Evolutionary conservation across 2,329 filamentous ascomycete genomes (phyloP).

Genomic region (Cordyceps tenuipes): DNA sequence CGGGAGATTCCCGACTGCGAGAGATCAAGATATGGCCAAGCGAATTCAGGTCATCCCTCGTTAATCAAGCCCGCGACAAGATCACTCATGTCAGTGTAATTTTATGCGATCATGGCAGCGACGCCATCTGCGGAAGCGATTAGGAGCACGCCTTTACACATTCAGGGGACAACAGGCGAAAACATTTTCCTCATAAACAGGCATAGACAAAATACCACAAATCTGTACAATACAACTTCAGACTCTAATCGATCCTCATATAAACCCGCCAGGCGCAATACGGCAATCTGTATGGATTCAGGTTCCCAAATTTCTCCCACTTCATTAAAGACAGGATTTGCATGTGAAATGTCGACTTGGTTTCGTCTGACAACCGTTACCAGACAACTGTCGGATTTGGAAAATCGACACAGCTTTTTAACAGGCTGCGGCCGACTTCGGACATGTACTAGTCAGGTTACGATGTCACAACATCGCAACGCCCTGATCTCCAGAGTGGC

Average conservation of each 20-base stretch:
- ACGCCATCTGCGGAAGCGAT: background rate
- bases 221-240: background rate
- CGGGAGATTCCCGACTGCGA: background rate
- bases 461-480: background rate
- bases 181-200: background rate
- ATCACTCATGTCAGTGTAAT: slow-evolving; percentile 2
- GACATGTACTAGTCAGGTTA: background rate
- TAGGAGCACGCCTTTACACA: background rate
- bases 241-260: background rate
- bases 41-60: background rate
- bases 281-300: background rate
- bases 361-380: background rate
- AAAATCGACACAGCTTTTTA: background rate
- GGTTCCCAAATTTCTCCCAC: too few species aligned
- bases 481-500: background rate
- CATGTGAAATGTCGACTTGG: background rate
- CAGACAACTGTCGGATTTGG: background rate
- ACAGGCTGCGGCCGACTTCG: background rate
- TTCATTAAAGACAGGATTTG: background rate
- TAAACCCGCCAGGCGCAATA: background rate
- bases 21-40: background rate
- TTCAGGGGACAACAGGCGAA: background rate
- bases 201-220: slow-evolving; percentile 9
- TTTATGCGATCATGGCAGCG: background rate
- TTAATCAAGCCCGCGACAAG: background rate